These are phyloP conservation scores for Vinca minor DNA, from an alignment of 257 asterid species.

Conservation along the genomic window DNA sequence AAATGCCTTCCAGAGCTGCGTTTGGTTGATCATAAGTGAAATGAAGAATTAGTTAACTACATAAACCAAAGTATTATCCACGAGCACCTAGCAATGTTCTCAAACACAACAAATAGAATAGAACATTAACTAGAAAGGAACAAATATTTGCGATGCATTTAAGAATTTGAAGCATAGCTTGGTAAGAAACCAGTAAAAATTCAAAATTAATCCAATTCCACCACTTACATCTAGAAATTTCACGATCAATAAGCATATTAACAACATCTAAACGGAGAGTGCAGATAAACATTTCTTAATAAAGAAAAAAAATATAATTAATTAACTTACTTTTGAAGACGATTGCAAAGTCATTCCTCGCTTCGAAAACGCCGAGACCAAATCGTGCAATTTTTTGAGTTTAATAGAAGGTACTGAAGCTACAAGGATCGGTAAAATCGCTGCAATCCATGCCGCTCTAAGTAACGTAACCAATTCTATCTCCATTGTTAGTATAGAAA, in stretches of 20 bases:
- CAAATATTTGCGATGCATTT: background rate
- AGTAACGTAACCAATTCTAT: constrained; percentile 30
- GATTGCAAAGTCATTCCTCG: constrained; percentile 66
- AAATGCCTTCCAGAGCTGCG: too few species aligned
- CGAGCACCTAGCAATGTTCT: background rate
- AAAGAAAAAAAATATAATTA: too few species aligned
- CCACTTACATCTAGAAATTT: too few species aligned
- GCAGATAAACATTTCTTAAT: too few species aligned
- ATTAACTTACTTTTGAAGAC: constrained; percentile 49
- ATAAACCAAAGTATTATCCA: background rate
- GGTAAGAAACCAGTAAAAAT: background rate
- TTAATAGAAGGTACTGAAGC: constrained; percentile 43
- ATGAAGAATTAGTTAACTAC: too few species aligned
- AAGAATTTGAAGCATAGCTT: background rate
- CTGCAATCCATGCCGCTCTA: constrained; percentile 60
- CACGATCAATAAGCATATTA: too few species aligned
- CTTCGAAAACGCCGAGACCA: constrained; percentile 33
- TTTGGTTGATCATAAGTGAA: too few species aligned
- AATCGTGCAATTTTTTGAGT: constrained; percentile 26
- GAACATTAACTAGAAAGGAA: background rate
- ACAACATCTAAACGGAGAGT: too few species aligned
- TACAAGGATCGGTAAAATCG: constrained; percentile 39
- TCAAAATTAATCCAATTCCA: background rate
- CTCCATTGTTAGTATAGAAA: constrained; percentile 25
- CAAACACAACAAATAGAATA: background rate